Conservation (phyloP, 345 rosid species). For the Turnera subulata region DNA sequence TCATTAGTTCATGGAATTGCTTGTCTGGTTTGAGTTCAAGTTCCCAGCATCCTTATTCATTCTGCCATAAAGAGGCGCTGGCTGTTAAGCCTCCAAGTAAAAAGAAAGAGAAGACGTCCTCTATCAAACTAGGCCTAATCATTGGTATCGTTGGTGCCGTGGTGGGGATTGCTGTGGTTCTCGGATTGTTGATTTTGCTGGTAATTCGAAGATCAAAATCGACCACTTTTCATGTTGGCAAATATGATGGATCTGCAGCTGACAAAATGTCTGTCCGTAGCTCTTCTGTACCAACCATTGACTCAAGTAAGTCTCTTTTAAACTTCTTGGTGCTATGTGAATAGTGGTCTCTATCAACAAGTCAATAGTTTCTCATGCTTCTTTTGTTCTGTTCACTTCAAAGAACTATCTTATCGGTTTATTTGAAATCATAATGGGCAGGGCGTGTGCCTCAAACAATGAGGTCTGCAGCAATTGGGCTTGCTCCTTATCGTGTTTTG, state of each 20-base stretch:
- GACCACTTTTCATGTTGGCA: slow-evolving; percentile 22
- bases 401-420: slow-evolving; percentile 29
- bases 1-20: slow-evolving; percentile 74
- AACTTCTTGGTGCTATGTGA: too few relatives aligned
- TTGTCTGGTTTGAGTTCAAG: slow-evolving; percentile 46
- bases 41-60: slow-evolving; percentile 60
- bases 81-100: slow-evolving; percentile 57
- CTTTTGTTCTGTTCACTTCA: slow-evolving; percentile 1
- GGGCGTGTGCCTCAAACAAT: slow-evolving; percentile 82
- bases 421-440: slow-evolving; percentile 24
- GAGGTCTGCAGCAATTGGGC: slow-evolving; percentile 80
- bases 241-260: slow-evolving; percentile 32
- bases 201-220: slow-evolving; percentile 42
- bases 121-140: slow-evolving; percentile 42
- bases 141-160: slow-evolving; percentile 59
- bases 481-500: slow-evolving; percentile 65
- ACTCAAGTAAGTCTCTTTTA: slow-evolving; percentile 52
- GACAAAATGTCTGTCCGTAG: slow-evolving; percentile 51
- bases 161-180: slow-evolving; percentile 32
- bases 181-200: slow-evolving; percentile 42
- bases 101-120: slow-evolving; percentile 29
- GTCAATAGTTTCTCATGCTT: not conserved
- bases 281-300: slow-evolving; percentile 46
- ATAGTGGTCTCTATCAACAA: too few relatives aligned
- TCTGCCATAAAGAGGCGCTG: slow-evolving; percentile 71